Evolutionary conservation across 208 protist species (phyloP).

Genomic region (Crithidia brevicula): DNA sequence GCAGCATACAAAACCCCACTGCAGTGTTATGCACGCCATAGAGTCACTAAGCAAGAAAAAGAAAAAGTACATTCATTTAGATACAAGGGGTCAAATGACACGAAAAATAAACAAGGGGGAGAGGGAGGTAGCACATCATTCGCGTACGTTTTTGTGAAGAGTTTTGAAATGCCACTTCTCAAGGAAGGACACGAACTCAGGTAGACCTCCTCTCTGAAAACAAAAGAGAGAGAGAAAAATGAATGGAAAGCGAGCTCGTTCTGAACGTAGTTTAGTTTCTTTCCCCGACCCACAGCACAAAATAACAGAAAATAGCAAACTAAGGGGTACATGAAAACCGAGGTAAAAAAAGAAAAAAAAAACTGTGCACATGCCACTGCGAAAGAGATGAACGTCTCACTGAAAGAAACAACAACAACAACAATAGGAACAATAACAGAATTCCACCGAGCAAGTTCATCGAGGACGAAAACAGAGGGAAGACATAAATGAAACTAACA

Average conservation of each 20-base stretch:
- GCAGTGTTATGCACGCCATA: no score
- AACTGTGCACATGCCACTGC: slow-evolving; percentile 6
- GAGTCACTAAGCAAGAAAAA: background rate
- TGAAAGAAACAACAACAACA: background rate
- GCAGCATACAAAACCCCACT: no score
- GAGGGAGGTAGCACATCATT: no score
- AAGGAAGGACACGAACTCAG: no score
- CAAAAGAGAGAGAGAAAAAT: background rate
- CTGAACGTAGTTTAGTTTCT: no score
- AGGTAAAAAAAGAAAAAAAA: background rate
- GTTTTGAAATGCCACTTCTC: no score
- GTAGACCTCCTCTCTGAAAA: no score
- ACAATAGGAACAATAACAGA: slow-evolving; percentile 1
- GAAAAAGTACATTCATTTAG: background rate
- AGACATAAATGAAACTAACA: no score
- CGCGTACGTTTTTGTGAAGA: no score
- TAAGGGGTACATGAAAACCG: background rate
- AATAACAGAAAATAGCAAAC: slow-evolving; percentile 3
- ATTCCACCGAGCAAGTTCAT: no score
- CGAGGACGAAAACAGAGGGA: slow-evolving; percentile 5
- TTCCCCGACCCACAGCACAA: background rate
- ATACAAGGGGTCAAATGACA: background rate
- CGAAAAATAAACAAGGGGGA: background rate
- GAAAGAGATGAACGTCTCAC: no score
- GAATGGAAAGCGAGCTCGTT: background rate